Evolutionary conservation across 495 filamentous ascomycete genomes (phyloP), one percentile per base, ranked within the genome.

Genomic region (Staphylotrichum longicolle): DNA sequence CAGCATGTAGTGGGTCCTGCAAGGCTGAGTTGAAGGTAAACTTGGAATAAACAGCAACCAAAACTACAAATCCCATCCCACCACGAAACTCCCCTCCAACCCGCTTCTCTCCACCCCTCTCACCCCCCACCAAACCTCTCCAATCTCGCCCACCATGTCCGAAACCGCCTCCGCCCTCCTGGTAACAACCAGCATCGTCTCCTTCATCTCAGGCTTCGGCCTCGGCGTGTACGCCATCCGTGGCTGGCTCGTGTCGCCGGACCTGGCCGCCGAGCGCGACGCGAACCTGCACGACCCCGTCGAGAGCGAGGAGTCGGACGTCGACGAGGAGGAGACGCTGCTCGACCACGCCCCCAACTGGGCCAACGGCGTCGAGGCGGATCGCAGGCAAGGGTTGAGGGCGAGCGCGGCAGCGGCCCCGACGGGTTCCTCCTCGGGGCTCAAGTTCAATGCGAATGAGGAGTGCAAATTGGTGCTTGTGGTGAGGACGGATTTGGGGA

Each of bases 391-490:
- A 68, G 77, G 82, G 0, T 58, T 85, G 59, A 66, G 75, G 37
- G 71, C 66, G 33, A 67, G 65, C 41, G 61, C 49, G 27, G 57
- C 61, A 54, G 51, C 32, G 45, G 33, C 54, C 9, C 56, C 49
- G 74, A 51, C 57, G 45, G 54, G 37, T 30, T 3, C n/a, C 35
- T 35, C 49, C 8, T 45, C 49, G 74, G 78, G 54, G 75, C 4
- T 30, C 3, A 12, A 74, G 39, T 74, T 74, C 4, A 74, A 75
- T 39, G 80, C 81, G 58, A 81, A 72, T 7, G 93, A 97, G 69
- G 93, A 96, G 66, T 96, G 93, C 77, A 98, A 98, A 72, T 77
- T 98, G 52, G 92, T 97, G 20, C 78, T 98, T 27, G 91, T 96
- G 12, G 93, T 97, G 40, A 77, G 94, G 65, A 96, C 90, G 32